These are phyloP conservation scores for Puccinia triticina DNA, from an alignment of 1,284 basidiomycete species.

Conservation along the genomic window DNA sequence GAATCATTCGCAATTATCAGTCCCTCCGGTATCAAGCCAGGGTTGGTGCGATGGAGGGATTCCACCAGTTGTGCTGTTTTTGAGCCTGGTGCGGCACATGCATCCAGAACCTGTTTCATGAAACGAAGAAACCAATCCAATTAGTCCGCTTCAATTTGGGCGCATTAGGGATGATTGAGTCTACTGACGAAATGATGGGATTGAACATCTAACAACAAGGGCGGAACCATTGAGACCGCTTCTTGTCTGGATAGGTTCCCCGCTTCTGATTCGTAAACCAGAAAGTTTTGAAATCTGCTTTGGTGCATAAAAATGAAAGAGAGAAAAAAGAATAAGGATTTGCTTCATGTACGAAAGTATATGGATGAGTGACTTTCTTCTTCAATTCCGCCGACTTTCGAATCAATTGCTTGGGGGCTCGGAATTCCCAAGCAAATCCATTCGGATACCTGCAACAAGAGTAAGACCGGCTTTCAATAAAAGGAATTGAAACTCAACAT, in stretches of 20 bases:
- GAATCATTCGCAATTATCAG: constrained; percentile 86
- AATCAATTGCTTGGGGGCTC: constrained; percentile 84
- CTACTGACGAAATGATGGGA: constrained; percentile 75
- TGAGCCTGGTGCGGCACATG: constrained; percentile 99
- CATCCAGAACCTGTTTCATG: constrained; percentile 78
- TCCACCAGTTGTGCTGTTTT: constrained; percentile 94
- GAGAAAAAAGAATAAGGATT: constrained; percentile 25
- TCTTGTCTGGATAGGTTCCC: constrained; percentile 96
- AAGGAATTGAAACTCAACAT: not conserved
- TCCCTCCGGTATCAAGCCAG: constrained; percentile 66
- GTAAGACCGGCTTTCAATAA: not conserved
- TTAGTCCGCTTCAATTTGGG: not conserved
- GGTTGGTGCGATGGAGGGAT: constrained; percentile 71
- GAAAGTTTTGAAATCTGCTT: constrained; percentile 81
- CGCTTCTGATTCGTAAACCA: constrained; percentile 97
- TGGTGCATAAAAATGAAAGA: not conserved
- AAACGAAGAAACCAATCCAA: not conserved
- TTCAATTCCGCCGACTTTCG: constrained; percentile 92
- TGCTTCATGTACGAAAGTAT: not conserved
- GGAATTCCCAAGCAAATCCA: constrained; percentile 91
- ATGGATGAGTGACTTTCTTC: constrained; percentile 60
- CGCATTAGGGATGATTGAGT: not conserved
- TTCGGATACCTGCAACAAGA: constrained; percentile 76
- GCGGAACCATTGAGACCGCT: constrained; percentile 97
- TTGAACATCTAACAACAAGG: constrained; percentile 89